These are phyloP conservation scores for Ogataea henricii DNA, from an alignment of 805 yeast species.

Conservation along the genomic window DNA sequence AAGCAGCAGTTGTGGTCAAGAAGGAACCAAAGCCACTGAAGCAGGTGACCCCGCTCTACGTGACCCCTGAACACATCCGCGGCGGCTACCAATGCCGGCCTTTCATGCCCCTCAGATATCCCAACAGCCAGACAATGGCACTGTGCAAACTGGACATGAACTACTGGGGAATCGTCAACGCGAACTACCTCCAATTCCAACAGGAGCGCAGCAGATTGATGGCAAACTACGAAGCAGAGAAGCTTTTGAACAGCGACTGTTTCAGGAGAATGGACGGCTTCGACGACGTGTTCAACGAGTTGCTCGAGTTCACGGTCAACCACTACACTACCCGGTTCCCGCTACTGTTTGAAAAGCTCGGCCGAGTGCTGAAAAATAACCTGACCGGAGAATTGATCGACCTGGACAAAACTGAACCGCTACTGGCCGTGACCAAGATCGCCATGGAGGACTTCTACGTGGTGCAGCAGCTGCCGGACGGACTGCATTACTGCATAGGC, in stretches of 20 bases:
- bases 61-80: constrained; percentile 22
- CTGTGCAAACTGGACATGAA: constrained; percentile 49
- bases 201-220: constrained; percentile 43
- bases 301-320: constrained; percentile 43
- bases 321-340: constrained; percentile 50
- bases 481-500: constrained; percentile 46
- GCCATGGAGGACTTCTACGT: constrained; percentile 54
- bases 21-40: not conserved
- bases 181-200: constrained; percentile 45
- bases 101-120: constrained; percentile 57
- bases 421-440: constrained; percentile 45
- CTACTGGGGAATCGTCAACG: constrained; percentile 53
- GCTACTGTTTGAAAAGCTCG: constrained; percentile 39
- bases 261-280: constrained; percentile 38
- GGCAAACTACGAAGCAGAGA: constrained; percentile 39
- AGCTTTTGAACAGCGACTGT: constrained; percentile 39
- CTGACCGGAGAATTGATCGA: constrained; percentile 45
- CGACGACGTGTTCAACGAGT: constrained; percentile 43
- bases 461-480: constrained; percentile 38
- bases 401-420: constrained; percentile 47
- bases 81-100: constrained; percentile 41
- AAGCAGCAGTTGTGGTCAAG: not conserved
- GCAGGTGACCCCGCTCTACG: constrained; percentile 20
- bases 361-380: constrained; percentile 42
- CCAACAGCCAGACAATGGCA: constrained; percentile 56